A percentile compares a stretch with the other conserved stretches of the same genome.
phyloP scores from a whole-genome alignment of 2,329 filamentous ascomycete species.

The Erysiphe pulchra region DNA sequence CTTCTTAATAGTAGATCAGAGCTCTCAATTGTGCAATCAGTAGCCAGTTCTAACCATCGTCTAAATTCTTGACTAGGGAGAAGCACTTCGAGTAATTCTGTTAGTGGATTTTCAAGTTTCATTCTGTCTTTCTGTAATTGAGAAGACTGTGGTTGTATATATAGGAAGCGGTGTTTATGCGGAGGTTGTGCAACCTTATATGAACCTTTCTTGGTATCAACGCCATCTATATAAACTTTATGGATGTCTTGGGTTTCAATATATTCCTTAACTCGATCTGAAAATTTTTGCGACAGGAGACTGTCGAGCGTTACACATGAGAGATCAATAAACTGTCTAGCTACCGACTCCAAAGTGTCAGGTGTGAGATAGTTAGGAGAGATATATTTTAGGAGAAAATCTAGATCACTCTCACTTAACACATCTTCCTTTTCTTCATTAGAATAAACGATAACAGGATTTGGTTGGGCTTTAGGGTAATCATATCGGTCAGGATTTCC shows the following conservation, averaged over 20 bases:
- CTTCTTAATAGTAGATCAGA: slow-evolving; percentile 60
- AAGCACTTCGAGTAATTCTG: slow-evolving; percentile 57
- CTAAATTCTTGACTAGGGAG: slow-evolving; percentile 68
- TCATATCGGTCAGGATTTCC: slow-evolving; percentile 81
- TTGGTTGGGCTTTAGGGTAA: slow-evolving; percentile 37
- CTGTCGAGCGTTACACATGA: slow-evolving; percentile 62
- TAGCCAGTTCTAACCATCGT: slow-evolving; percentile 71
- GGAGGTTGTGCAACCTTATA: slow-evolving; percentile 70
- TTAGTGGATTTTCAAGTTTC: slow-evolving; percentile 28
- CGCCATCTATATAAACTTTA: slow-evolving; percentile 19
- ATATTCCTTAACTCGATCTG: slow-evolving; percentile 41
- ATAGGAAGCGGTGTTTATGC: slow-evolving; percentile 86
- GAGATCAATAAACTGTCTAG: slow-evolving; percentile 54
- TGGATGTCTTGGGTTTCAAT: slow-evolving; percentile 38
- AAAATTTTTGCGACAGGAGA: slow-evolving; percentile 58
- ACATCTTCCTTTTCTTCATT: slow-evolving; percentile 21
- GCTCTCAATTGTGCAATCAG: slow-evolving; percentile 45
- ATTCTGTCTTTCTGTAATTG: slow-evolving; percentile 1
- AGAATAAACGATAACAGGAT: slow-evolving; percentile 16
- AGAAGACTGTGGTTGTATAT: slow-evolving; percentile 30
- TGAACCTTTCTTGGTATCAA: slow-evolving; percentile 28
- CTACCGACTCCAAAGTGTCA: slow-evolving; percentile 63
- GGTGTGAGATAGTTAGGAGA: slow-evolving; percentile 77
- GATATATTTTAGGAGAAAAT: slow-evolving; percentile 78
- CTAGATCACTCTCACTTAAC: slow-evolving; percentile 56